Conservation (phyloP, 2,329 filamentous ascomycete species). For the Rhytidhysteron rufulum region DNA sequence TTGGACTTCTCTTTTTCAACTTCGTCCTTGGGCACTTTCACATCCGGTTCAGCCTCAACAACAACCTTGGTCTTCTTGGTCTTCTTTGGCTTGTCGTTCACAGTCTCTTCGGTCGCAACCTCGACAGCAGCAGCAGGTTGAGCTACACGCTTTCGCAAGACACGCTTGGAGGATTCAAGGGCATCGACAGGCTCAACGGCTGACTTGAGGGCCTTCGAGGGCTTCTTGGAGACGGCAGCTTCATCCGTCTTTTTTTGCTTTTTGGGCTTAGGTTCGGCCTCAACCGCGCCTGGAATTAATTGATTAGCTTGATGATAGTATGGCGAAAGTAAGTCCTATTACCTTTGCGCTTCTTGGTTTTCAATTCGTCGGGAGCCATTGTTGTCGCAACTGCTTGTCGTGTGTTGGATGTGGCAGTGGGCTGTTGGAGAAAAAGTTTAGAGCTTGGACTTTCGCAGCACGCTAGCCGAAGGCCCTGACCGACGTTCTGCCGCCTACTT, state of each 20-base stretch:
- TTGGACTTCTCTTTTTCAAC: slow-evolving; percentile 4
- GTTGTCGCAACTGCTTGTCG: slow-evolving; percentile 13
- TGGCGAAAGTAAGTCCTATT: slow-evolving; percentile 8
- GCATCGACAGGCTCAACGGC: slow-evolving; percentile 16
- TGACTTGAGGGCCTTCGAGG: slow-evolving; percentile 18
- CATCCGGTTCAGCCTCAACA: slow-evolving; percentile 1
- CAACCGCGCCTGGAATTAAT: slow-evolving; percentile 25
- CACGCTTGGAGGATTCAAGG: slow-evolving; percentile 18
- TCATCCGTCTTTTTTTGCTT: slow-evolving; percentile 36
- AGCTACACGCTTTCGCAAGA: slow-evolving; percentile 32
- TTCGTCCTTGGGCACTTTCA: slow-evolving; percentile 4
- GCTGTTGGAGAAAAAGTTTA: slow-evolving; percentile 29
- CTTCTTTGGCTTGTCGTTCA: slow-evolving; percentile 30
- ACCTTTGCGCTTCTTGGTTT: slow-evolving; percentile 56
- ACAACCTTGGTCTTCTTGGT: slow-evolving; percentile 34
- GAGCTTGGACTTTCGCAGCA: background rate
- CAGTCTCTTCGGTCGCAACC: slow-evolving; percentile 14
- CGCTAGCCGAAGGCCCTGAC: too few relatives aligned
- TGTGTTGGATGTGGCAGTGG: slow-evolving; percentile 6
- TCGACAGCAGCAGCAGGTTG: slow-evolving; percentile 30
- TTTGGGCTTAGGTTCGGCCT: slow-evolving; percentile 33
- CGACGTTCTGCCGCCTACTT: too few relatives aligned
- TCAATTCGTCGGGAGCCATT: slow-evolving; percentile 53
- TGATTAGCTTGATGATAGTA: slow-evolving; percentile 12
- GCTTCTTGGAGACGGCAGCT: slow-evolving; percentile 16